Base-by-base conservation (phyloP, 352 stramenopile genomes). In the Pythium vanterpoolii region DNA sequence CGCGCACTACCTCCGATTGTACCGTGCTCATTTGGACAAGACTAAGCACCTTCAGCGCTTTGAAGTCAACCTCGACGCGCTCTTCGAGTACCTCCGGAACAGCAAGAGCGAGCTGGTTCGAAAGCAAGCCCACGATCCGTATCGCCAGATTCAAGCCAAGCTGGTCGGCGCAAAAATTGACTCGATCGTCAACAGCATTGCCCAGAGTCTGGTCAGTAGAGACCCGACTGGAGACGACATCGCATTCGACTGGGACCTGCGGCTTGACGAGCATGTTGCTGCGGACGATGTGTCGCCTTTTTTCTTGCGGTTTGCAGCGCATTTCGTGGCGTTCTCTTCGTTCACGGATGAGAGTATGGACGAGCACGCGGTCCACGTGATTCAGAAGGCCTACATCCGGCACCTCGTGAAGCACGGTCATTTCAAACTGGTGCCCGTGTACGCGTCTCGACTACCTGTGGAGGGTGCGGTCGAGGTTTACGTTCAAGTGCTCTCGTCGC, bases 301-400 rank as follows among this genome's bases (percentile, higher is more conserved):
- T 0, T 86, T 92, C 31, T 51, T 95, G 34, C 86, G 86, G 13
- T 93, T 95, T 64, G 83, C 79, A 0, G 81, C 78, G 3, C 86
- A 95, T 59, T 92, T 95, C 46, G 73, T 91, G 18, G 69, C 92
- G 36, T 91, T 93, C 28, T 73, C 83, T 6, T 56, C 60, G 19
- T 87, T 85, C 57, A 93, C 83, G 31, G 79, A 76, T 9, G 81
- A 93, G 45, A 65, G 61, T 7, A 88, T 89, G 38, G 78, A 91
- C 43, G 72, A 80, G 28, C 61, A 74, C 30, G 75, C 80, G 3
- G 76, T 76, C 19, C 79, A 93, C 61, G 89, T 90, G 71, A 90
- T 93, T 61, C 44, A 91, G 16, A 93, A 93, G 62, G 56, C 80
- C 19, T 95, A 95, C 54, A 87, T 95, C 57, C 79, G 86, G 0